Evolutionary conservation across 2,329 filamentous ascomycete genomes (phyloP).

Genomic region (Penicillium sp.): DNA sequence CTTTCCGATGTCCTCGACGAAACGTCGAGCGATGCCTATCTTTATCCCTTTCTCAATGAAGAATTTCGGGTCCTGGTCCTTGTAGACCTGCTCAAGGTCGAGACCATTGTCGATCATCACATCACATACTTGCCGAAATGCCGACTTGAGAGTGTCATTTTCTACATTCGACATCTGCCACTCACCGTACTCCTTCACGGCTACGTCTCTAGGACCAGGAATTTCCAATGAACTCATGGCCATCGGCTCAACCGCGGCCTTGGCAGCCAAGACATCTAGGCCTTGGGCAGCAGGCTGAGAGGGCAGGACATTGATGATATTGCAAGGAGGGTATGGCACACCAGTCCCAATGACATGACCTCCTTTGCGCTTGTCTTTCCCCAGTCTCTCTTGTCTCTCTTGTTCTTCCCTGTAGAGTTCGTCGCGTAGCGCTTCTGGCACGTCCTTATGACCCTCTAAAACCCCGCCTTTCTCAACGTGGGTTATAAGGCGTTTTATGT

Average conservation of each 20-base stretch:
- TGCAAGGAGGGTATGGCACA: slow-evolving; percentile 8
- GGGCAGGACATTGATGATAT: not conserved
- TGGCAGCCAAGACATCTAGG: not conserved
- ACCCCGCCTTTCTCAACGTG: too few species aligned
- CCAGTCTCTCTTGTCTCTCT: slow-evolving; percentile 1
- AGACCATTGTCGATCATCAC: too few species aligned
- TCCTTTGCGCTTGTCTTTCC: slow-evolving; percentile 6
- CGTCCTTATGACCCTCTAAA: not conserved
- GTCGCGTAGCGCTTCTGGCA: slow-evolving; percentile 1
- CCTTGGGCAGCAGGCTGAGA: not conserved
- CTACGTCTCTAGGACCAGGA: slow-evolving; percentile 8
- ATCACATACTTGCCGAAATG: too few species aligned
- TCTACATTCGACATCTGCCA: not conserved
- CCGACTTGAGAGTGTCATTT: too few species aligned
- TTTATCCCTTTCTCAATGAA: too few species aligned
- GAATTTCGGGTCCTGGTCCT: too few species aligned
- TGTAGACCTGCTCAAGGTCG: too few species aligned
- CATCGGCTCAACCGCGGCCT: not conserved
- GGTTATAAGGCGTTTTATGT: too few species aligned
- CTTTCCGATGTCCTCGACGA: too few species aligned
- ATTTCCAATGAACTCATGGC: not conserved
- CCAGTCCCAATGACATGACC: not conserved
- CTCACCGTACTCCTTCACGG: slow-evolving; percentile 12
- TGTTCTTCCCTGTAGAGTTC: slow-evolving; percentile 9
- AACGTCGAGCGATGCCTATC: too few species aligned